These are phyloP conservation scores for Cadophora gregata DNA, from an alignment of 2,329 filamentous ascomycete genomes.

Conservation along the genomic window DNA sequence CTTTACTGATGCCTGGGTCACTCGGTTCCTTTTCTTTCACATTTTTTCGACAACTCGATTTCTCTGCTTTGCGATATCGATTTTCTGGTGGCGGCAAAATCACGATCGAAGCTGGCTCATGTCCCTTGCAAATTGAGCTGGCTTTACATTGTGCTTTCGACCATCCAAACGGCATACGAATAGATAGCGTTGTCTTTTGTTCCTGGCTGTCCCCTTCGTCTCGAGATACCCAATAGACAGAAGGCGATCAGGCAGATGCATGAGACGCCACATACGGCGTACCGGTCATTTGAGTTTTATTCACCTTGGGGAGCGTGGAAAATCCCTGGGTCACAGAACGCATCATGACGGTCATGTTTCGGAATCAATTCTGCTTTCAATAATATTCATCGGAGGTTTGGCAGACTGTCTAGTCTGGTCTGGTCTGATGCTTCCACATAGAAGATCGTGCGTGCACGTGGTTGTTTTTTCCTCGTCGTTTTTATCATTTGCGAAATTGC, in stretches of 20 bases:
- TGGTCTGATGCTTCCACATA: constrained; percentile 30
- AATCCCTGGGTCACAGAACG: constrained; percentile 40
- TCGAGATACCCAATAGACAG: constrained; percentile 46
- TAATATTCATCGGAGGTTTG: constrained; percentile 36
- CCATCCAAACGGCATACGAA: constrained; percentile 46
- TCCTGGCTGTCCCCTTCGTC: constrained; percentile 41
- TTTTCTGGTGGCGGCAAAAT: constrained; percentile 43
- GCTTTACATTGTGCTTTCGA: constrained; percentile 38
- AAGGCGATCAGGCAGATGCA: constrained; percentile 44
- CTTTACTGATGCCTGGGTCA: constrained; percentile 32
- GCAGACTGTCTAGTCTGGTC: constrained; percentile 15
- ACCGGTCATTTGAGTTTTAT: constrained; percentile 43
- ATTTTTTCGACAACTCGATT: neutral
- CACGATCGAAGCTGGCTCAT: constrained; percentile 39
- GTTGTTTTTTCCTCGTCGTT: constrained; percentile 26
- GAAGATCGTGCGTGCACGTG: constrained; percentile 40
- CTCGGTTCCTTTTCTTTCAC: constrained; percentile 23
- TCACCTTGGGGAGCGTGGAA: constrained; percentile 38
- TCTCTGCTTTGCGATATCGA: constrained; percentile 36
- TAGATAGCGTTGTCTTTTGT: constrained; percentile 48
- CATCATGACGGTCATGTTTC: constrained; percentile 46
- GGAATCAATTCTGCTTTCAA: constrained; percentile 36
- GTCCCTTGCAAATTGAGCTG: constrained; percentile 38
- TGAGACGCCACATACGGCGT: constrained; percentile 43
- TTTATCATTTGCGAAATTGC: constrained; percentile 25